Percentiles rank a stretch among this genome's conserved stretches.
phyloP scores from a whole-genome alignment of 2,329 filamentous ascomycete species.

The Sclerotinia borealis region DNA sequence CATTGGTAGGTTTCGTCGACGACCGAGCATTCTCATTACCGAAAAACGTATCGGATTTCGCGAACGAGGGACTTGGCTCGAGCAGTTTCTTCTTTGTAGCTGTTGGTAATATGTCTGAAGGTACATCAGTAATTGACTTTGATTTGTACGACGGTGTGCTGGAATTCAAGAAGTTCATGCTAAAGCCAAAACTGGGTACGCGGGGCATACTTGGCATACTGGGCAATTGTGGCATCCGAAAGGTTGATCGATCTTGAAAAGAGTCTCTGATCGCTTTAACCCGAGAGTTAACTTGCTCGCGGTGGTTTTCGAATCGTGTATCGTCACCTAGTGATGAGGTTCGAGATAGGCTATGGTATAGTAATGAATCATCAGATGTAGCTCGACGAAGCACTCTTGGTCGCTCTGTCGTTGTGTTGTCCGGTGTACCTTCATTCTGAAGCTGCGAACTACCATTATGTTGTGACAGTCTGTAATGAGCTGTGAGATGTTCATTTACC shows the following conservation, averaged over 20 bases:
- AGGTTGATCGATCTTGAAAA: conserved; percentile 70
- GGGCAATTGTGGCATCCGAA: conserved; percentile 61
- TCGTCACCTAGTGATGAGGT: conserved; percentile 83
- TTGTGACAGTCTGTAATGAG: background rate
- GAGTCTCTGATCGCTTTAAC: conserved; percentile 88
- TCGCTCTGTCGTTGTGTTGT: conserved; percentile 7
- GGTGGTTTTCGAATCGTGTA: conserved; percentile 70
- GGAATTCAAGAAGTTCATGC: conserved; percentile 29
- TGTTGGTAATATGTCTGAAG: conserved; percentile 27
- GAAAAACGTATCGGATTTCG: conserved; percentile 17
- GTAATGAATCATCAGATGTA: conserved; percentile 72
- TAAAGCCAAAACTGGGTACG: conserved; percentile 36
- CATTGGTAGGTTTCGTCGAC: conserved; percentile 18
- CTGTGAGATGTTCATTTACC: background rate
- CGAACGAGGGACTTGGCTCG: conserved; percentile 16
- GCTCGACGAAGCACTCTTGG: conserved; percentile 46
- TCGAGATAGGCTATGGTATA: conserved; percentile 69
- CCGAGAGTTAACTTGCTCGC: conserved; percentile 80
- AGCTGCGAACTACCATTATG: conserved; percentile 16
- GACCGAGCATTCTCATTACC: conserved; percentile 15
- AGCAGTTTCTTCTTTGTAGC: conserved; percentile 21
- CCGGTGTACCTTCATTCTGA: background rate
- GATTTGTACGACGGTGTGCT: conserved; percentile 21
- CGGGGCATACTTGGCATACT: conserved; percentile 42
- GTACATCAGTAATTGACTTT: conserved; percentile 26